Percentiles rank a stretch among this genome's conserved stretches.
phyloP scores from a whole-genome alignment of 257 asterid genomes.

The Solanum chmielewskii region DNA sequence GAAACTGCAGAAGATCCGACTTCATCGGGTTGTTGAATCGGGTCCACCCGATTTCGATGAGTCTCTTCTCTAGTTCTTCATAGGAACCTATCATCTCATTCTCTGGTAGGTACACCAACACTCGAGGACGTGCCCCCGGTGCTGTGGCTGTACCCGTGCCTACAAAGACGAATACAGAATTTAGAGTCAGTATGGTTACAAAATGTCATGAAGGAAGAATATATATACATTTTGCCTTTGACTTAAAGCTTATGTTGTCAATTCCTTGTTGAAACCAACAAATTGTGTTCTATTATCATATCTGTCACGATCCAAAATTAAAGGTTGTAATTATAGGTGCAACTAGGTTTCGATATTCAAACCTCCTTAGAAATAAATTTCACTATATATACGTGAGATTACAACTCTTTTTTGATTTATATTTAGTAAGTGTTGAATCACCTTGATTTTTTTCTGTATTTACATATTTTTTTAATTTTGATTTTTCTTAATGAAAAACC shows the following conservation, averaged over 20 bases:
- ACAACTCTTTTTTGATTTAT: background rate
- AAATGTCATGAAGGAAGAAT: background rate
- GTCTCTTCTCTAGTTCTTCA: conserved; percentile 12
- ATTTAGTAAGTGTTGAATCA: too few species aligned
- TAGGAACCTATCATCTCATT: conserved; percentile 17
- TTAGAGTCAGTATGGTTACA: background rate
- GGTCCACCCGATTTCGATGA: conserved; percentile 20
- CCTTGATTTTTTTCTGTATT: background rate
- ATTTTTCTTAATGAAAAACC: background rate
- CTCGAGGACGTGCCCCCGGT: conserved; percentile 25
- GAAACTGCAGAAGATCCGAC: conserved; percentile 18
- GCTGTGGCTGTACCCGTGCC: conserved; percentile 19
- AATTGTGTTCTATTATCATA: background rate
- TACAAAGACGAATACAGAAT: background rate
- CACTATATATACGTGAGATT: background rate
- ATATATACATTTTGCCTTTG: background rate
- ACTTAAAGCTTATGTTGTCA: background rate
- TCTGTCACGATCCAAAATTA: background rate
- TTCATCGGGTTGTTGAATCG: conserved; percentile 8
- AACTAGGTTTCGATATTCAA: background rate
- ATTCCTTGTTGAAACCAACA: background rate
- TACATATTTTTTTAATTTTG: too few species aligned
- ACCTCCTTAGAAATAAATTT: background rate
- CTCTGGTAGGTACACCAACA: conserved; percentile 16
- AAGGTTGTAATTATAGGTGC: background rate